These are phyloP conservation scores for Cercospora sp. DNA, from an alignment of 2,329 filamentous ascomycete species.

Conservation along the genomic window DNA sequence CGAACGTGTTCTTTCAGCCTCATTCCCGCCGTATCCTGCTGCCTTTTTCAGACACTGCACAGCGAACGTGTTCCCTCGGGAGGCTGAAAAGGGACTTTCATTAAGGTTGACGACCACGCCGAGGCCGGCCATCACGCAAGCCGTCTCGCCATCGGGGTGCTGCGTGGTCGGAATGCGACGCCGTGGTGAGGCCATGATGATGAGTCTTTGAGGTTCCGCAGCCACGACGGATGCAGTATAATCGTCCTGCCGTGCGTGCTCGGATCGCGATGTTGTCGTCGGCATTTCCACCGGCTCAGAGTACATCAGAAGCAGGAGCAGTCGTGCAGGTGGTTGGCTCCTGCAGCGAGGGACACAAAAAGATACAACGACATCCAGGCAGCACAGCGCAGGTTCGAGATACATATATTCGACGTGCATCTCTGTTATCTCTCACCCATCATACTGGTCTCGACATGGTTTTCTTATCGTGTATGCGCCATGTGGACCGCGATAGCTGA, in stretches of 20 bases:
- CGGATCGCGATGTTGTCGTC: background rate
- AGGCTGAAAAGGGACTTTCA: background rate
- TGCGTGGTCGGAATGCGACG: background rate
- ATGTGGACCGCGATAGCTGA: background rate
- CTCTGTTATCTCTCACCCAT: background rate
- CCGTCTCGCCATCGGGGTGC: background rate
- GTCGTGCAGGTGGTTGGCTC: background rate
- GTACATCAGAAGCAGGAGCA: background rate
- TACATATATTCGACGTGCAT: background rate
- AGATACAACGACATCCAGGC: background rate
- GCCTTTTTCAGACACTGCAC: slow-evolving; percentile 2
- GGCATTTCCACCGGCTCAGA: background rate
- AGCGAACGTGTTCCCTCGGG: background rate
- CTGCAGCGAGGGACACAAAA: background rate
- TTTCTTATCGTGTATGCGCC: background rate
- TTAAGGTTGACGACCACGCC: background rate
- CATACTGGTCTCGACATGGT: background rate
- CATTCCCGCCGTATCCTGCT: background rate
- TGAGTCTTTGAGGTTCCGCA: background rate
- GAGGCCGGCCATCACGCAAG: slow-evolving; percentile 3
- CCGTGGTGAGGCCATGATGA: background rate
- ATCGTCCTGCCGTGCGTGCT: background rate
- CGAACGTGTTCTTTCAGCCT: background rate
- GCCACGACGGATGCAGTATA: background rate
- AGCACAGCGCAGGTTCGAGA: background rate